Evolutionary conservation across 2,329 filamentous ascomycete species (phyloP), one percentile per base, ranked within the genome.

Genomic region (Colletotrichum sp.): DNA sequence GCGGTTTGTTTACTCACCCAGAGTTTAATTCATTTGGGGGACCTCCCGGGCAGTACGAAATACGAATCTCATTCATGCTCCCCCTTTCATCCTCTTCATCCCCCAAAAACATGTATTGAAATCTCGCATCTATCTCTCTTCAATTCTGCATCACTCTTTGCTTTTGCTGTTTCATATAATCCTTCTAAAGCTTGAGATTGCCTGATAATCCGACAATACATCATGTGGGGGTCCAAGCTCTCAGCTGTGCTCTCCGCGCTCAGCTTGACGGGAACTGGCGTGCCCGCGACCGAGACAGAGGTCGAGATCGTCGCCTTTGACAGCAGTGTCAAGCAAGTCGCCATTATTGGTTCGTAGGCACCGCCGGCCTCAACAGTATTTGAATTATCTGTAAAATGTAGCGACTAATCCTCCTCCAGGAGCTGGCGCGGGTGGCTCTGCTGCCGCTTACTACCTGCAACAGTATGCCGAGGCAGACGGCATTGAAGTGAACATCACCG

Each of bases 381-480:
- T 9, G 26, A 1, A 59, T n/a, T 52, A 5, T 24, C 6, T 28
- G 7, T n/a, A 26, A 21, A 26, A 21, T 30, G 10, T n/a, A 34
- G 24, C 55, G 69, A 52, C 59, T 77, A 69, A 70, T 57, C 64
- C 18, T 15, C 24, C 49, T 44, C 24, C 78, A 98, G 96, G 97
- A 77, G 96, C 96, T 79, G 97, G 97, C 63, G 93, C 97, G 59
- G 96, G 92, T 34, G 97, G 97, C 34, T 92, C 97, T 6, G 98
- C 96, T 3, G 89, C 96, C 4, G 96, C 97, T 1, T 98, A 97
- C 84, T 92, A 96, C 81, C 88, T 99, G 63, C 89, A 90, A 52
- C 91, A 93, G 81, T 96, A 93, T 83, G 94, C 95, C 26, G 85
- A 90, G 6, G 85, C 91, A 74, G 88, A 89, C n/a, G 87, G 87